phyloP scores from a whole-genome alignment of 495 filamentous ascomycete genomes.

The Lepidopterella palustris region DNA sequence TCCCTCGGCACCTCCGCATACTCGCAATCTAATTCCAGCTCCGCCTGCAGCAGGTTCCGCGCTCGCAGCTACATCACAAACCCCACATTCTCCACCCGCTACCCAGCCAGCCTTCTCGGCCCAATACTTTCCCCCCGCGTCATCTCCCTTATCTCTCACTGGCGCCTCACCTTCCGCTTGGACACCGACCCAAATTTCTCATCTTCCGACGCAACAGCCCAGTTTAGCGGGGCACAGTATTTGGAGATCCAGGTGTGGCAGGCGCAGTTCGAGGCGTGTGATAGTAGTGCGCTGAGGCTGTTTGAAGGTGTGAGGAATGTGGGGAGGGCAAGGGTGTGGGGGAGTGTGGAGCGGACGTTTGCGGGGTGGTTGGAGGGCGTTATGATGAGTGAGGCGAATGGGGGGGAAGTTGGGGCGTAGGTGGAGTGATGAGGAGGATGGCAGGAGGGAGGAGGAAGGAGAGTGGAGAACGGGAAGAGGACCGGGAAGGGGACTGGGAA shows the following conservation, averaged over 20 bases:
- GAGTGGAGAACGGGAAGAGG: too few species aligned
- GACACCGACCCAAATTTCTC: constrained; percentile 43
- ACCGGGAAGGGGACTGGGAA: too few species aligned
- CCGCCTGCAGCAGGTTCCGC: too few species aligned
- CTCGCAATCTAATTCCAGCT: too few species aligned
- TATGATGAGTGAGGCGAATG: constrained; percentile 36
- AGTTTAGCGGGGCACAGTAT: constrained; percentile 42
- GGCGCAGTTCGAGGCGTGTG: constrained; percentile 39
- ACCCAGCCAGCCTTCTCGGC: constrained; percentile 26
- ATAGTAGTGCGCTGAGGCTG: constrained; percentile 36
- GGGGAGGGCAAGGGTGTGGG: constrained; percentile 37
- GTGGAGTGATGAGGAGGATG: too few species aligned
- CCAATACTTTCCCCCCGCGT: constrained; percentile 34
- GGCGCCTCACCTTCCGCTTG: constrained; percentile 42
- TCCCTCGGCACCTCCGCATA: too few species aligned
- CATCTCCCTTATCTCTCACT: constrained; percentile 38
- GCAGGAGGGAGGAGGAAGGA: too few species aligned
- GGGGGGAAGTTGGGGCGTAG: too few species aligned
- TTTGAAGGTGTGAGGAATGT: constrained; percentile 51
- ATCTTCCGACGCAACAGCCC: constrained; percentile 26
- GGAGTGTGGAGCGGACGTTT: constrained; percentile 41
- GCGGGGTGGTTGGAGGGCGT: constrained; percentile 40
- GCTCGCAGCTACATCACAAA: too few species aligned
- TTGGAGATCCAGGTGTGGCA: constrained; percentile 45
- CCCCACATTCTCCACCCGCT: constrained; percentile 32